phyloP scores from a whole-genome alignment of 2,329 filamentous ascomycete genomes.

The Truncatella angustata region DNA sequence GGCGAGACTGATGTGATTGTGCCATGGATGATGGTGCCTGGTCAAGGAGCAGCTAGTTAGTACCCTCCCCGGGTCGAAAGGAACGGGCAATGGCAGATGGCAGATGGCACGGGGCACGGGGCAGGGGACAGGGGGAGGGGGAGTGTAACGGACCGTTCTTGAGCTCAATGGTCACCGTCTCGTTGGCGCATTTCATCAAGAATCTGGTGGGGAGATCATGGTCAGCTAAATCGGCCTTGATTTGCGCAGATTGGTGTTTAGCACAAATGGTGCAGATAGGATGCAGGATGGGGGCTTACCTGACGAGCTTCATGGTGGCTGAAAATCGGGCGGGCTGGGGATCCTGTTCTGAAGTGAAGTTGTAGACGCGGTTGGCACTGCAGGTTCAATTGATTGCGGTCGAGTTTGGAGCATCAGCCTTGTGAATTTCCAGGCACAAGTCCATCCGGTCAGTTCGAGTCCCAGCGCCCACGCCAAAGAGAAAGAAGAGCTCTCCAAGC shows the following conservation, averaged over 20 bases:
- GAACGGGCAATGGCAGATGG: no score
- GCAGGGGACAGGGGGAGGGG: background rate
- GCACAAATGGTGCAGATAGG: slow-evolving; percentile 43
- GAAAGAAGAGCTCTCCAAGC: no score
- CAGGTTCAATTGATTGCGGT: slow-evolving; percentile 7
- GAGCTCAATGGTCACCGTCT: slow-evolving; percentile 96
- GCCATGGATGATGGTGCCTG: slow-evolving; percentile 93
- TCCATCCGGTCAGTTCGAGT: no score
- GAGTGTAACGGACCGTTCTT: slow-evolving; percentile 75
- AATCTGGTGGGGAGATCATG: slow-evolving; percentile 60
- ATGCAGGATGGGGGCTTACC: slow-evolving; percentile 56
- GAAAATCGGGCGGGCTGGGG: no score
- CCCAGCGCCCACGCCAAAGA: no score
- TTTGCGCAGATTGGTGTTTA: slow-evolving; percentile 28
- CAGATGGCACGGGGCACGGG: background rate
- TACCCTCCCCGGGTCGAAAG: no score
- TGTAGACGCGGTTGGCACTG: slow-evolving; percentile 3
- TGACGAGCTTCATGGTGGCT: slow-evolving; percentile 89
- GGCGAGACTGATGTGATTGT: slow-evolving; percentile 96
- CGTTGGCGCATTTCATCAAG: slow-evolving; percentile 98
- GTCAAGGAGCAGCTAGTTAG: slow-evolving; percentile 10
- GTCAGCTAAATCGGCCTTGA: slow-evolving; percentile 30
- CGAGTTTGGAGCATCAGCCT: slow-evolving; percentile 13
- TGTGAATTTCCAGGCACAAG: slow-evolving; percentile 6
- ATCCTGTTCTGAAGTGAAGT: no score